These are phyloP conservation scores for Somion occarium DNA, from an alignment of 1,284 basidiomycete genomes.

Conservation along the genomic window DNA sequence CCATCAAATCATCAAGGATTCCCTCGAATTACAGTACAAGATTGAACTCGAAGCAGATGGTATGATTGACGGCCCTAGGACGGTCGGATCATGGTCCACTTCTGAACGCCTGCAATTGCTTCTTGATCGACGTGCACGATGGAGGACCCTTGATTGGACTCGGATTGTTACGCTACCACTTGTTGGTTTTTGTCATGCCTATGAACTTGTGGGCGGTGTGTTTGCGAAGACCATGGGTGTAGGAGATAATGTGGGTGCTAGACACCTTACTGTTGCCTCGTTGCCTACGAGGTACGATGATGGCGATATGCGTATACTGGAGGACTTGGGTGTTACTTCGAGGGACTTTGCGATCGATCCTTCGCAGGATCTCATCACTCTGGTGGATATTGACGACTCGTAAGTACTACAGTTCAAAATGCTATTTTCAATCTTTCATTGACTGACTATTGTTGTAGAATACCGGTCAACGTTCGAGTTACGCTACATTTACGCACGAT, in stretches of 20 bases:
- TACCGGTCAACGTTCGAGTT: conserved; percentile 9
- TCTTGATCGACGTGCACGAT: conserved; percentile 34
- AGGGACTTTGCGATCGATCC: conserved; percentile 64
- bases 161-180: conserved; percentile 26
- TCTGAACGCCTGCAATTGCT: conserved; percentile 37
- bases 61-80: conserved; percentile 31
- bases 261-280: conserved; percentile 32
- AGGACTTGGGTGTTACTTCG: conserved; percentile 36
- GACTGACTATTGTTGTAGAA: neutral
- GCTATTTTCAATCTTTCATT: neutral
- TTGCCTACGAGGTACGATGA: conserved; percentile 30
- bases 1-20: conserved; percentile 29
- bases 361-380: conserved; percentile 50
- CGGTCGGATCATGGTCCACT: conserved; percentile 19
- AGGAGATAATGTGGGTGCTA: conserved; percentile 60
- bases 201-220: conserved; percentile 53
- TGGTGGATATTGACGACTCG: conserved; percentile 34
- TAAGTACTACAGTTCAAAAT: conserved; percentile 9
- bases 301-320: conserved; percentile 13
- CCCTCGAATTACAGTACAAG: conserved; percentile 40
- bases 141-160: conserved; percentile 37
- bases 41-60: conserved; percentile 46
- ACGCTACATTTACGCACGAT: conserved; percentile 33
- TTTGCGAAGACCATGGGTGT: conserved; percentile 67
- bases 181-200: conserved; percentile 42